A percentile compares a stretch with the other conserved stretches of the same genome.
These are phyloP conservation scores for Eucalyptus coolabah DNA, from an alignment of 345 rosid species.

Conservation along the genomic window DNA sequence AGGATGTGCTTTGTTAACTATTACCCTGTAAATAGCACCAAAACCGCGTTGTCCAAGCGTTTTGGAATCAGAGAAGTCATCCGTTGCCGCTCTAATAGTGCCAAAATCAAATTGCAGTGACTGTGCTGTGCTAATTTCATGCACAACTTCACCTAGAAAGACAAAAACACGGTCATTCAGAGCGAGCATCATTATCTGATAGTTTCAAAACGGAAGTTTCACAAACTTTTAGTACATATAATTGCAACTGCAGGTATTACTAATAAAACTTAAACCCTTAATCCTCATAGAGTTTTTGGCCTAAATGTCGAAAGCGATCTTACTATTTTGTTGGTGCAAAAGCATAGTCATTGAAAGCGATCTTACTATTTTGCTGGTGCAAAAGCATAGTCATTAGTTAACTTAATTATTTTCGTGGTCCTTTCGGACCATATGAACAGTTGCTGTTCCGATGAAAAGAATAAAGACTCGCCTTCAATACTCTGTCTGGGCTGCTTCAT, in stretches of 20 bases:
- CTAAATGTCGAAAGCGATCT: background rate
- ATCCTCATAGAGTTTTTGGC: background rate
- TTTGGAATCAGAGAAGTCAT: slow-evolving; percentile 1
- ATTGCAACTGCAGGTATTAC: background rate
- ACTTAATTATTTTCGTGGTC: background rate
- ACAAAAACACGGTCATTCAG: background rate
- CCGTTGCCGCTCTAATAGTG: background rate
- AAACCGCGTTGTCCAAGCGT: slow-evolving; percentile 16
- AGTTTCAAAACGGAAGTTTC: background rate
- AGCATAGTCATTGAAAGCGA: too few species aligned
- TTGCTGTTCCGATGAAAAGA: background rate
- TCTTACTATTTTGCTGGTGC: background rate
- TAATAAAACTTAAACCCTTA: background rate
- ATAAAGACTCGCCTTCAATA: background rate
- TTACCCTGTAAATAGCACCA: slow-evolving; percentile 13
- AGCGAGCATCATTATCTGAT: background rate
- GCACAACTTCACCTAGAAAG: background rate
- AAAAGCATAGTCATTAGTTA: background rate
- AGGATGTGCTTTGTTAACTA: background rate
- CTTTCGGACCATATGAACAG: background rate
- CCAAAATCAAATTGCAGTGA: slow-evolving; percentile 5
- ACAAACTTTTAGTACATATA: background rate
- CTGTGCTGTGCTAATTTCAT: background rate
- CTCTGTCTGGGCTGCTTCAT: background rate
- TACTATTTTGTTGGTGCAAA: too few species aligned